Evolutionary conservation across 371 early-diverging fungal genomes (phyloP).

Genomic region (Mycotypha africana): DNA sequence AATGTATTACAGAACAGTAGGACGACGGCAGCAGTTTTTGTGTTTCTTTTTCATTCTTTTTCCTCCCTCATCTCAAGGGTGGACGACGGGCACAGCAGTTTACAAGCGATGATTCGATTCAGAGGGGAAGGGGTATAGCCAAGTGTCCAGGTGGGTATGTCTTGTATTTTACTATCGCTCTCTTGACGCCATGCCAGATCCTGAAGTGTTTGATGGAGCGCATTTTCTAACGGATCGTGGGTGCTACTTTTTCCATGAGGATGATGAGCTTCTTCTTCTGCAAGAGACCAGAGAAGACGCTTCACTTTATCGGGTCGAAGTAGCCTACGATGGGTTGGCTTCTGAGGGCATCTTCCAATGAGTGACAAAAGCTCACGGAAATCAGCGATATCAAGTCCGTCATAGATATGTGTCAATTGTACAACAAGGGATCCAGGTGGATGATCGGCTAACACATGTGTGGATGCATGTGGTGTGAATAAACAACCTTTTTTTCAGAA

Average conservation of each 20-base stretch:
- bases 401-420: constrained; percentile 13
- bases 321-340: not conserved
- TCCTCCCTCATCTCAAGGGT: no score
- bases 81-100: no score
- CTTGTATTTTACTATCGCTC: no score
- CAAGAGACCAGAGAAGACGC: constrained; percentile 1
- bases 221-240: not conserved
- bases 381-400: constrained; percentile 8
- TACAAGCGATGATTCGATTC: no score
- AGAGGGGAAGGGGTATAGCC: not conserved
- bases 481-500: not conserved
- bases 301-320: constrained; percentile 6
- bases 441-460: no score
- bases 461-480: constrained; percentile 7
- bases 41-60: no score
- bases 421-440: constrained; percentile 1
- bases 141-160: no score
- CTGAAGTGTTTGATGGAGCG: not conserved
- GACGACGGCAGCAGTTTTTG: no score
- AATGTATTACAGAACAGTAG: no score
- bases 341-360: not conserved
- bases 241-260: not conserved
- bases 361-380: constrained; percentile 11
- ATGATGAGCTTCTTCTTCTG: not conserved
- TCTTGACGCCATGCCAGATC: not conserved